Conservation (phyloP, 1,284 basidiomycete genomes). For the Taiwanofungus camphoratus region DNA sequence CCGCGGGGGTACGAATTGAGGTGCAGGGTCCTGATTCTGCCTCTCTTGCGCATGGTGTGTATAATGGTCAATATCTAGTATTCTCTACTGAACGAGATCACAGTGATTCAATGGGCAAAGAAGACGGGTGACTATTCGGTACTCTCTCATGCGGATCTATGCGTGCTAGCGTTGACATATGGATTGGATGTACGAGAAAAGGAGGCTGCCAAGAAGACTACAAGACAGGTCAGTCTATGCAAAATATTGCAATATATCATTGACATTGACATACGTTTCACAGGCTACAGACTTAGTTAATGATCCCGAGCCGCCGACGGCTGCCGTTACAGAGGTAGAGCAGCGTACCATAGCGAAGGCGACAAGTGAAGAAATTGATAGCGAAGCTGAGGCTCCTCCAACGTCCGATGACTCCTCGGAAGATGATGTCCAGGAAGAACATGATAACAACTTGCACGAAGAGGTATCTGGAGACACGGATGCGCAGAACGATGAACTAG, state of each 20-base stretch:
- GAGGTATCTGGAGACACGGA: conserved; percentile 10
- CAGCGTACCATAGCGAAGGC: background rate
- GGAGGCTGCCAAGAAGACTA: conserved; percentile 20
- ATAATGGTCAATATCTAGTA: background rate
- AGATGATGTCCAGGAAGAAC: conserved; percentile 7
- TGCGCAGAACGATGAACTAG: conserved; percentile 10
- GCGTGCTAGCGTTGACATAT: conserved; percentile 87
- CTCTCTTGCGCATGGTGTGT: conserved; percentile 73
- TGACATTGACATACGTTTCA: background rate
- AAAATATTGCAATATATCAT: background rate
- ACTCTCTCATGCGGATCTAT: conserved; percentile 87
- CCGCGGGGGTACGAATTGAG: conserved; percentile 71
- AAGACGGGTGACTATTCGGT: conserved; percentile 97
- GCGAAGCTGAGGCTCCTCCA: conserved; percentile 18
- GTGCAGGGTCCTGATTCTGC: conserved; percentile 70
- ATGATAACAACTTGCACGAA: conserved; percentile 9
- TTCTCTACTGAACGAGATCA: background rate
- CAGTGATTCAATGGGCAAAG: conserved; percentile 89
- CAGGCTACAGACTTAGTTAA: no score
- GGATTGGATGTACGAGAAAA: conserved; percentile 59
- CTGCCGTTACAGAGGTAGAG: background rate
- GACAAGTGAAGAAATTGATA: conserved; percentile 3
- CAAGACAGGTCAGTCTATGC: background rate
- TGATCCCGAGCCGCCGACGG: background rate
- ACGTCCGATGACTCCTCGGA: conserved; percentile 6